A percentile compares a stretch with the other conserved stretches of the same genome.
Evolutionary conservation across 2,329 filamentous ascomycete species (phyloP).

Genomic region (Cytospora piceae): DNA sequence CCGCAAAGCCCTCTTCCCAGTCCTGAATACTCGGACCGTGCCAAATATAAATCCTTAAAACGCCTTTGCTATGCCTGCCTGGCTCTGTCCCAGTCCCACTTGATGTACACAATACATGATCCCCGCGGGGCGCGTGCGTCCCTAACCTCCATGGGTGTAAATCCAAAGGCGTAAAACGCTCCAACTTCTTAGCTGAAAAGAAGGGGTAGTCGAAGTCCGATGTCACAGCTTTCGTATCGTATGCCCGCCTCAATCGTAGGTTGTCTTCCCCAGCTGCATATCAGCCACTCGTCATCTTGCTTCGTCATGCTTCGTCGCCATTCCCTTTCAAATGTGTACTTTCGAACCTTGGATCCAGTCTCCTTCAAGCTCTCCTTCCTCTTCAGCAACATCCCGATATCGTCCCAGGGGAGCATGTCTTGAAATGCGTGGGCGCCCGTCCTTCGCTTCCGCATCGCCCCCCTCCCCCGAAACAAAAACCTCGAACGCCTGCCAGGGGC

Average conservation of each 20-base stretch:
- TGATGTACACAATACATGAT: not conserved
- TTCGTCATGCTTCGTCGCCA: not conserved
- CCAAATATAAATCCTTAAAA: conserved; percentile 26
- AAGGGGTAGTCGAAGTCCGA: not conserved
- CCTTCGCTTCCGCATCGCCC: no score
- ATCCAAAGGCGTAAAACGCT: not conserved
- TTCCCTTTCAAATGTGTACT: not conserved
- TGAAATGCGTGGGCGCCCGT: not conserved
- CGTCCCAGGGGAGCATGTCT: not conserved
- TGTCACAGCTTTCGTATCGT: not conserved
- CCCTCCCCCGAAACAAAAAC: no score
- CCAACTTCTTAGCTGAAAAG: not conserved
- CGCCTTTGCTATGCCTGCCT: conserved; percentile 42
- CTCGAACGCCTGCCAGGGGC: no score
- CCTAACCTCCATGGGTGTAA: not conserved
- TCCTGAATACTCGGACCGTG: not conserved
- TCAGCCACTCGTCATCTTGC: not conserved
- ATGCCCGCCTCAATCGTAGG: not conserved
- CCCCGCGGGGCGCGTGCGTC: no score
- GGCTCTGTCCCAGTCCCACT: not conserved
- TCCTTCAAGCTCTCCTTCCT: not conserved
- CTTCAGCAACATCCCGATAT: not conserved
- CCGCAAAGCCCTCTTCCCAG: not conserved
- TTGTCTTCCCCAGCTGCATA: not conserved
- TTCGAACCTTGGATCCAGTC: no score